A percentile compares a stretch with the other conserved stretches of the same genome.
Evolutionary conservation across 1,284 basidiomycete genomes (phyloP).

Genomic region (Marasmius oreades): DNA sequence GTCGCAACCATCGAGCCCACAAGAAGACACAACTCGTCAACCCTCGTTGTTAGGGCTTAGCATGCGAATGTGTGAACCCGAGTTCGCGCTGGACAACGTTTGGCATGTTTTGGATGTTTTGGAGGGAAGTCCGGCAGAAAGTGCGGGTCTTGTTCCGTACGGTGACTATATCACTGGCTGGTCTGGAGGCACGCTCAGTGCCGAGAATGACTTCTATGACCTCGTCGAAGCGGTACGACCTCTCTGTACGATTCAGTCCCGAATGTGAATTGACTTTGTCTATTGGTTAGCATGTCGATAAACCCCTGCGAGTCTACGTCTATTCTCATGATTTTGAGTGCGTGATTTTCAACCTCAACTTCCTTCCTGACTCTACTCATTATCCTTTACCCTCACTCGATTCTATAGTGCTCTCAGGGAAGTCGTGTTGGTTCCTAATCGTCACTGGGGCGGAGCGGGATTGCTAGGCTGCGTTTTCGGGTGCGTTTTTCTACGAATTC

Average conservation of each 20-base stretch:
- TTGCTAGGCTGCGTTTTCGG: constrained; percentile 92
- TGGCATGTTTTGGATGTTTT: constrained; percentile 98
- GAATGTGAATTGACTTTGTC: constrained; percentile 10
- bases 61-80: constrained; percentile 86
- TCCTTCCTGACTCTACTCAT: not conserved
- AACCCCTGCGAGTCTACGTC: constrained; percentile 90
- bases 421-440: constrained; percentile 89
- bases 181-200: constrained; percentile 88
- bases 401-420: constrained; percentile 76
- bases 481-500: constrained; percentile 40
- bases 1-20: constrained; percentile 49
- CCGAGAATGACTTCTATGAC: constrained; percentile 97
- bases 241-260: too few relatives aligned
- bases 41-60: constrained; percentile 89
- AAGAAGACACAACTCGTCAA: constrained; percentile 39
- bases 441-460: constrained; percentile 95
- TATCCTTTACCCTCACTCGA: not conserved
- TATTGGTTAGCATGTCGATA: constrained; percentile 77
- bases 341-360: constrained; percentile 28
- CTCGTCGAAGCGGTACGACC: constrained; percentile 82
- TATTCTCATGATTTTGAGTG: constrained; percentile 98
- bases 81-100: constrained; percentile 85
- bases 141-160: constrained; percentile 78
- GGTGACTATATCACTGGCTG: constrained; percentile 92
- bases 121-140: constrained; percentile 94